Evolutionary conservation across 805 yeast species (phyloP).

Genomic region (Lipomyces spencermartinsiae): DNA sequence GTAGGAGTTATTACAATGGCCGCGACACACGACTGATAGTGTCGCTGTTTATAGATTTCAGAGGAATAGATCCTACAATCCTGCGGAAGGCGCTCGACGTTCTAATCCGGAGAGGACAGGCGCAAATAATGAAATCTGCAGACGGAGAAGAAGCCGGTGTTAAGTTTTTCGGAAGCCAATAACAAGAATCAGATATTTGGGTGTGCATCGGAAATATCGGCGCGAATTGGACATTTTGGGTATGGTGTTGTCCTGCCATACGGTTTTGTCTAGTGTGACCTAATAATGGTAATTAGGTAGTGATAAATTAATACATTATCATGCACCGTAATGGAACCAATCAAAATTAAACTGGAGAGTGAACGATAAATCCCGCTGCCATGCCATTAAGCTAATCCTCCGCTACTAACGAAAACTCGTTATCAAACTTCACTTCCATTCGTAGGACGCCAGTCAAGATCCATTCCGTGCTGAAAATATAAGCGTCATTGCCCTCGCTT

Average conservation of each 20-base stretch:
- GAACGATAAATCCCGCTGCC: neutral
- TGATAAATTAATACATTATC: neutral
- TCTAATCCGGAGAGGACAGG: constrained; percentile 71
- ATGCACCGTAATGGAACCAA: neutral
- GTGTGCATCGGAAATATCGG: neutral
- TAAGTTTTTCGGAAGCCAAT: constrained; percentile 51
- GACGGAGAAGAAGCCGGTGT: constrained; percentile 76
- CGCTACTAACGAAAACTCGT: constrained; percentile 27
- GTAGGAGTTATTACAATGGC: neutral
- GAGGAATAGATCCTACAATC: constrained; percentile 63
- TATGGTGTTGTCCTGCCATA: neutral
- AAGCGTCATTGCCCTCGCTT: constrained; percentile 17
- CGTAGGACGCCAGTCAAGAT: constrained; percentile 38
- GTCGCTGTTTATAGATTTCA: constrained; percentile 52
- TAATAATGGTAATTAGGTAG: neutral
- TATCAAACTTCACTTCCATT: constrained; percentile 33
- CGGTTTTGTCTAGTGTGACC: neutral
- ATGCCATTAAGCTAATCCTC: neutral
- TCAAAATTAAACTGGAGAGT: neutral
- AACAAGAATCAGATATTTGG: neutral
- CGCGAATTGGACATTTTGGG: neutral
- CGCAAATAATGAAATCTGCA: constrained; percentile 72
- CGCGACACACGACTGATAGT: neutral
- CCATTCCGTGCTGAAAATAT: constrained; percentile 39
- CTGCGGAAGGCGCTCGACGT: constrained; percentile 61